Evolutionary conservation across 2,329 filamentous ascomycete species (phyloP), one percentile per base, ranked within the genome.

Genomic region (Aspergillus fischeri): DNA sequence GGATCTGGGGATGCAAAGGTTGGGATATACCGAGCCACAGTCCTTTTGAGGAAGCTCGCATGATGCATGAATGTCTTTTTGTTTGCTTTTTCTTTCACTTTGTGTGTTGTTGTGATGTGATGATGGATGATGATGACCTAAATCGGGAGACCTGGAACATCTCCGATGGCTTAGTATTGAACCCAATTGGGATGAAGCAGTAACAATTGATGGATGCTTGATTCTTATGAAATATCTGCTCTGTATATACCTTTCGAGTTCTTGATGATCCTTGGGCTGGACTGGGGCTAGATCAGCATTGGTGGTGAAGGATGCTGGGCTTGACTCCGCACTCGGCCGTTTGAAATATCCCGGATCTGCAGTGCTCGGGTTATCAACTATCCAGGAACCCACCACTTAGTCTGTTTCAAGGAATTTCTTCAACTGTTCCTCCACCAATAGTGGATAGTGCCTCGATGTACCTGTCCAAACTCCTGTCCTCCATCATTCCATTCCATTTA

Each of bases 401-500:
- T 38, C 32, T 50, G 38, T 28, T 50, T 21, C 53, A 45, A 49
- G 32, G 25, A 49, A 42, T n/a, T 52, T 60, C 49, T 55, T 51
- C 53, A 28, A n/a, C 14, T 51, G 38, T 54, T 59, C 54, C 49
- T 63, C 62, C 62, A 64, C 61, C 62, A 64, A 64, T 64, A 49
- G 32, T 49, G 32, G 32, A 17, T 38, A 14, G 17, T 17, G 32
- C 32, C 32, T 17, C 5, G 2, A 17, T 38, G 32, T 38, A 7
- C 14, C 32, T 35, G 4, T 35, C 11, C 32, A 35, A 17, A 35
- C 4, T 4, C 4, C 11, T 17, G 32, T 7, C 5, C 14, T 7
- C 14, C 32, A 35, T 35, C 4, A 7, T 38, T 38, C 32, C 14
- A 17, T 17, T 14, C 32, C 32, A n/a, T 38, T 38, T 17, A 17